Conservation (phyloP, 2,329 filamentous ascomycete species). For the Sarocladium kiliense region DNA sequence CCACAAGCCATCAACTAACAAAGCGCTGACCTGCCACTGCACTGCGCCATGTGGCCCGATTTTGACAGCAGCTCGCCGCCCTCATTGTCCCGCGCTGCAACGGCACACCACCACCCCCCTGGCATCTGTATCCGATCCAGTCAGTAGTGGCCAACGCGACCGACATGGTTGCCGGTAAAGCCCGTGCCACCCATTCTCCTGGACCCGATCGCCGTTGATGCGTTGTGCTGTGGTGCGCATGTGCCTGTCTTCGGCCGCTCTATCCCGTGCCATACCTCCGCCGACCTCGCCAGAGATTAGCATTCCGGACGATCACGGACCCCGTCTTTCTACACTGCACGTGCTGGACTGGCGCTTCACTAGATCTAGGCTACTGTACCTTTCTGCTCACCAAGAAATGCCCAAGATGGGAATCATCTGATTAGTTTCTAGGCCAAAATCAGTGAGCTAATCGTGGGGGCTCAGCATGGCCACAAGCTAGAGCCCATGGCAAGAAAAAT, state of each 20-base stretch:
- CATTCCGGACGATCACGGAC: neutral
- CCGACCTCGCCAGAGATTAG: neutral
- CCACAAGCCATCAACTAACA: no score
- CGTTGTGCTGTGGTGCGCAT: neutral
- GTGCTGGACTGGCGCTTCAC: no score
- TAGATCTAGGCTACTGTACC: no score
- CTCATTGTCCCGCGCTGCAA: neutral
- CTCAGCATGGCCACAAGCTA: neutral
- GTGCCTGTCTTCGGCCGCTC: no score
- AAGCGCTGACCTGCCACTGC: no score
- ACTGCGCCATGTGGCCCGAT: neutral
- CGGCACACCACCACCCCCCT: neutral
- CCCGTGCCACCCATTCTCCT: neutral
- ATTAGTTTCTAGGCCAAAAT: neutral
- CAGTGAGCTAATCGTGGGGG: neutral
- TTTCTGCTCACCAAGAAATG: no score
- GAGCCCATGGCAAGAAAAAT: neutral
- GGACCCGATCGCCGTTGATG: neutral
- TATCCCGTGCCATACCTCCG: neutral
- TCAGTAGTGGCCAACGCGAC: neutral
- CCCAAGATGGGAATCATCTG: no score
- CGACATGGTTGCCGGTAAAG: neutral
- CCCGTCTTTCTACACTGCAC: neutral
- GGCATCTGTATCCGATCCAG: neutral
- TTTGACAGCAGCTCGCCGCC: constrained; percentile 1